Conservation (phyloP, 1,284 basidiomycete species). For the Baeospora myosura region DNA sequence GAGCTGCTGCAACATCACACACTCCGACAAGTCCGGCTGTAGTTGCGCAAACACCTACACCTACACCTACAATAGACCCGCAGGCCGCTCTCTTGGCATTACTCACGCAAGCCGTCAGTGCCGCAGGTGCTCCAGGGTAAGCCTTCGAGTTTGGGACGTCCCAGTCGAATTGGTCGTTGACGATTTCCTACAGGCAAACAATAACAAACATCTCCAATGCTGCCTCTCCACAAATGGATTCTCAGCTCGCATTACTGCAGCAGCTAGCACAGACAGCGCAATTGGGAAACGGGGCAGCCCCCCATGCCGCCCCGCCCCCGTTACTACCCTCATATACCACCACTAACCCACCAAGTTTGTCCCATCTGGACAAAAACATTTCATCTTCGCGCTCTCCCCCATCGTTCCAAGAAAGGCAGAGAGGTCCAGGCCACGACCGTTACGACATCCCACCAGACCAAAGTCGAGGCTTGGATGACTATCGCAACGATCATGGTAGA, state of each 20-base stretch:
- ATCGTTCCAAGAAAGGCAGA: conserved; percentile 24
- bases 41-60: conserved; percentile 20
- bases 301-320: conserved; percentile 19
- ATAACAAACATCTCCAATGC: conserved; percentile 34
- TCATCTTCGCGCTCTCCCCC: conserved; percentile 15
- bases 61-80: conserved; percentile 28
- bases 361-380: background rate
- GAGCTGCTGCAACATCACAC: conserved; percentile 19
- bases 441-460: conserved; percentile 42
- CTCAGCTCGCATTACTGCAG: conserved; percentile 63
- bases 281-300: conserved; percentile 24
- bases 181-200: conserved; percentile 47
- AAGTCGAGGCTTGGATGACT: conserved; percentile 33
- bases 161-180: conserved; percentile 8
- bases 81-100: conserved; percentile 63
- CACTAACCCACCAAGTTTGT: conserved; percentile 9
- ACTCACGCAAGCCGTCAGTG: conserved; percentile 51
- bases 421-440: conserved; percentile 40
- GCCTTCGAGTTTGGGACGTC: conserved; percentile 12
- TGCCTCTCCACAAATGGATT: conserved; percentile 5
- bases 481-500: conserved; percentile 10
- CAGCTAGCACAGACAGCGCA: conserved; percentile 61
- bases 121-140: conserved; percentile 25
- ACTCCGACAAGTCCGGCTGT: conserved; percentile 19
- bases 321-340: conserved; percentile 20